Base-by-base conservation (phyloP, 164 flowering plant species). In the Vitis amurensis region DNA sequence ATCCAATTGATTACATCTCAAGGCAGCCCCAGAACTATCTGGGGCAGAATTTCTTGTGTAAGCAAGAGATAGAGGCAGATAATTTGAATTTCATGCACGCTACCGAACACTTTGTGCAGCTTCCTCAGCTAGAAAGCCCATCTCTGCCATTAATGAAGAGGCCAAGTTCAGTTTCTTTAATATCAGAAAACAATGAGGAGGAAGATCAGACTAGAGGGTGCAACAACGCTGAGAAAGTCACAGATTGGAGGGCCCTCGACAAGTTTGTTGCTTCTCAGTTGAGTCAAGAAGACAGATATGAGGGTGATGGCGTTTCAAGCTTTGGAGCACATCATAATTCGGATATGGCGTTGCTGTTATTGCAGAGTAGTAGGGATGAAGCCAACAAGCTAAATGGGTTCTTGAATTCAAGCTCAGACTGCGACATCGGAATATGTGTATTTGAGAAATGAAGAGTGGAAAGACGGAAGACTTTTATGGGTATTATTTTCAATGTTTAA, bases 261-360 rank as follows among this genome's bases (percentile, higher is more conserved):
- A 91, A 84, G 87, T 88, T 94, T 78, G 97, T 92, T 19, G 99
- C 99, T 11, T 91, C 98, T 14, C 98, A 94, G 71, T 60, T 91
- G 84, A 91, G 98, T 65, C 97, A 93, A n/a, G 92, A 81, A 68
- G 85, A 85, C 31, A 68, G 78, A 63, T 75, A 55, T 70, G 83
- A 64, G 48, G 71, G 56, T 47, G 81, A 66, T 51, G 81, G 80
- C 51, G 66, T 50, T 53, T 63, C 80, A 55, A 66, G 84, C 77
- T 80, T 80, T 63, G 84, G 61, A 27, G 66, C 11, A 16, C 66
- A 74, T 67, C 30, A 74, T 62, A 60, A 64, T 69, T 72, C 86
- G 9, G 91, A 84, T 48, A 66, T 84, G 86, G 86, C 82, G 0
- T 75, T 84, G 78, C 68, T 87, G 68, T 60, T 85, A 29, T 67